These are phyloP conservation scores for Globisporangium irregulare DNA, from an alignment of 352 stramenopile genomes.

Conservation along the genomic window DNA sequence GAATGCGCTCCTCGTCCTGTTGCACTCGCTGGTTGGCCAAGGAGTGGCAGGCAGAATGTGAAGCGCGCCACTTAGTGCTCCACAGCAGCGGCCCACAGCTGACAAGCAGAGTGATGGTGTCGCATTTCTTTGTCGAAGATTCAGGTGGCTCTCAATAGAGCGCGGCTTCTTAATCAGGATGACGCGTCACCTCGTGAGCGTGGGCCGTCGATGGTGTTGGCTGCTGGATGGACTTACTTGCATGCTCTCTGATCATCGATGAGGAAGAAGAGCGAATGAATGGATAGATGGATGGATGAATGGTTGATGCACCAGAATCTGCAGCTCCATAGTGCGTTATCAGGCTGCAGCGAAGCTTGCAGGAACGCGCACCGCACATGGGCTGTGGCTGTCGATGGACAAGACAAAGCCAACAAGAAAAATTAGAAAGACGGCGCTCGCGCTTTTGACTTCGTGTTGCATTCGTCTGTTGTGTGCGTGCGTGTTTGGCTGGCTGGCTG, in stretches of 20 bases:
- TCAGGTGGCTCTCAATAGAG: conserved; percentile 2
- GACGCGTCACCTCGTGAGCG: not conserved
- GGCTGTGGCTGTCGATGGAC: not conserved
- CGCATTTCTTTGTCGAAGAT: conserved; percentile 12
- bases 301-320: conserved; percentile 8
- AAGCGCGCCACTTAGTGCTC: conserved; percentile 9
- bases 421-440: not conserved
- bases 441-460: not conserved
- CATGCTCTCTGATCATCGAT: not conserved
- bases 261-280: not conserved
- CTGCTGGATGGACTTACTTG: not conserved
- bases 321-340: not conserved
- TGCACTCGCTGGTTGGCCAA: conserved; percentile 1
- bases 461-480: not conserved
- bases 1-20: conserved; percentile 2
- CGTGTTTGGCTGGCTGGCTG: not conserved
- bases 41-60: conserved; percentile 12
- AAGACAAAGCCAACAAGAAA: not conserved
- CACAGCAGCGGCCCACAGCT: not conserved
- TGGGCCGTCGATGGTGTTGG: not conserved
- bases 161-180: conserved; percentile 6
- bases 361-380: not conserved
- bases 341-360: conserved; percentile 6
- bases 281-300: not conserved
- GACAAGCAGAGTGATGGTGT: conserved; percentile 7